These are phyloP conservation scores for Mortierella sp. DNA, from an alignment of 371 early-diverging fungal genomes.

Conservation along the genomic window DNA sequence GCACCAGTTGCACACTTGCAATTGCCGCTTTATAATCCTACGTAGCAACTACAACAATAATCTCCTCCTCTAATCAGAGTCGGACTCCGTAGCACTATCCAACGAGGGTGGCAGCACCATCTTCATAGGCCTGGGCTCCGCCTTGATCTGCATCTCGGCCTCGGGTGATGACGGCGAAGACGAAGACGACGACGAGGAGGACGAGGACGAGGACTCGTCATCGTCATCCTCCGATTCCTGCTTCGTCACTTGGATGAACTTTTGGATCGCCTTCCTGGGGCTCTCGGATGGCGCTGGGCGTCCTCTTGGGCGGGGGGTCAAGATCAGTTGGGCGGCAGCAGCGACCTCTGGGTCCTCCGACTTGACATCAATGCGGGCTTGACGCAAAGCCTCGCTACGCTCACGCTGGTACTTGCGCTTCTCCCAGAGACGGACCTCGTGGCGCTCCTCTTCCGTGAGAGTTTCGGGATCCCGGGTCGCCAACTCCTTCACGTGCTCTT, in stretches of 20 bases:
- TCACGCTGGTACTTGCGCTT: background rate
- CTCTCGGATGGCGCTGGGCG: background rate
- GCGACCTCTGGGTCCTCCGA: conserved; percentile 19
- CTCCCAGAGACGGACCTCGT: background rate
- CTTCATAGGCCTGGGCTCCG: background rate
- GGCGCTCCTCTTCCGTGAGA: background rate
- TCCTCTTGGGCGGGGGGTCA: background rate
- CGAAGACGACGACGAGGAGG: background rate
- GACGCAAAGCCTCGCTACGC: background rate
- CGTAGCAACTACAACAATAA: too few species aligned
- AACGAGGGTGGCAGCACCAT: background rate
- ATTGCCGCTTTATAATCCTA: too few species aligned
- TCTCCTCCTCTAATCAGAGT: too few species aligned
- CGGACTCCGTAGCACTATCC: background rate
- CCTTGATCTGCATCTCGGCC: background rate
- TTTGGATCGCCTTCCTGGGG: background rate
- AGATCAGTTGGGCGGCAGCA: conserved; percentile 10
- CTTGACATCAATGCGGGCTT: background rate
- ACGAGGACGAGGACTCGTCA: background rate
- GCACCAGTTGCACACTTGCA: too few species aligned
- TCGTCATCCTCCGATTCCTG: background rate
- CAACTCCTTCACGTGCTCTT: background rate
- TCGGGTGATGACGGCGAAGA: background rate
- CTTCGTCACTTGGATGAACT: background rate
- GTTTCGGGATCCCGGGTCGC: background rate